Percentiles rank a stretch among this genome's conserved stretches.
Conservation (phyloP, 176 grass and related monocot species). For the Saccharum spontaneum region DNA sequence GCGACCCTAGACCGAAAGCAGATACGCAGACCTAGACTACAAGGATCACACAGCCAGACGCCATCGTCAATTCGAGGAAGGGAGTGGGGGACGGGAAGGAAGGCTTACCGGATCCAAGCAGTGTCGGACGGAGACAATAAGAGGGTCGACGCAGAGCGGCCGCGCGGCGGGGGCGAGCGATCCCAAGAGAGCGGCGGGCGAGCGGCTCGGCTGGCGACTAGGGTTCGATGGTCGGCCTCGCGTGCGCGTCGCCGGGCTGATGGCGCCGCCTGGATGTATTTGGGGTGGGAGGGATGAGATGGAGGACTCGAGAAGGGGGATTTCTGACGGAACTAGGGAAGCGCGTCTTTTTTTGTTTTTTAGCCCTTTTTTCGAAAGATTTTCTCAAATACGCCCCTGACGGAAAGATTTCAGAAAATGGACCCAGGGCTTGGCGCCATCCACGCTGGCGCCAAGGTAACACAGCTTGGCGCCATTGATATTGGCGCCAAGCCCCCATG, state of each 20-base stretch:
- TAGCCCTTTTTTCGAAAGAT: too few species aligned
- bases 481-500: too few species aligned
- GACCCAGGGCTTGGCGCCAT: too few species aligned
- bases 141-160: not conserved
- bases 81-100: not conserved
- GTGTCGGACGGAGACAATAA: not conserved
- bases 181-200: not conserved
- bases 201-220: not conserved
- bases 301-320: not conserved
- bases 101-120: constrained; percentile 3
- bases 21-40: not conserved
- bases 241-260: not conserved
- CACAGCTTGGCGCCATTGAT: too few species aligned
- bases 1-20: not conserved
- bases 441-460: too few species aligned
- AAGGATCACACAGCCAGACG: not conserved
- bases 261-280: not conserved
- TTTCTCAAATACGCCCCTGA: too few species aligned
- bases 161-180: not conserved
- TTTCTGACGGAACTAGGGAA: not conserved
- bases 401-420: too few species aligned
- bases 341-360: too few species aligned
- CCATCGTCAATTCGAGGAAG: not conserved
- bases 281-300: not conserved
- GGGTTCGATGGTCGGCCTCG: not conserved